Evolutionary conservation across 176 grass and related monocot genomes (phyloP).

Genomic region (Alloteropsis semialata): DNA sequence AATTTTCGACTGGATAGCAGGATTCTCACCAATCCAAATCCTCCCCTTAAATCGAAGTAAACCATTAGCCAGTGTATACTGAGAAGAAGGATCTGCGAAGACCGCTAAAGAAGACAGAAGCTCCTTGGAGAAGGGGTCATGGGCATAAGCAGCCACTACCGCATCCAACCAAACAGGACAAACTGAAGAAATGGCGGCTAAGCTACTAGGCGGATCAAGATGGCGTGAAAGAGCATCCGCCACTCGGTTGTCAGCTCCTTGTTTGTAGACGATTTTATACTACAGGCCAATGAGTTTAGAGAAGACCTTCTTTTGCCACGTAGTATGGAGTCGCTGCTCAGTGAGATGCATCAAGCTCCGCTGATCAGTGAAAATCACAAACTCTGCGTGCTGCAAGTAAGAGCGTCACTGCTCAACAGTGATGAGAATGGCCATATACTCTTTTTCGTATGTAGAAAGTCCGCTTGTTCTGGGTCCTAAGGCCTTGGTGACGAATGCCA

Average conservation of each 20-base stretch:
- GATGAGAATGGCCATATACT: too few species aligned
- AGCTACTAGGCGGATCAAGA: accelerated
- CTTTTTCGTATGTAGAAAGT: too few species aligned
- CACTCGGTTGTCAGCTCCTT: accelerated
- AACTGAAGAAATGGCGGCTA: accelerated
- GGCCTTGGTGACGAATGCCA: not conserved
- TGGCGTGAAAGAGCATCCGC: not conserved
- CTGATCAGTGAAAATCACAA: too few species aligned
- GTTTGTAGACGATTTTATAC: not conserved
- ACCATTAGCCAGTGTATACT: not conserved
- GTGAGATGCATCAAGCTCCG: too few species aligned
- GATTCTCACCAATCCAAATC: not conserved
- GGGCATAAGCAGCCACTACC: not conserved
- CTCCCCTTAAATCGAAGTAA: accelerated
- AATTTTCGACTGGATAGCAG: accelerated
- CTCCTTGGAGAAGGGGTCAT: too few species aligned
- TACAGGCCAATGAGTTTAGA: not conserved
- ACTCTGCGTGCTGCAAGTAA: too few species aligned
- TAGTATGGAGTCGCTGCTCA: too few species aligned
- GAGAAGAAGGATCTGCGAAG: too few species aligned
- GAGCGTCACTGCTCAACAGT: too few species aligned
- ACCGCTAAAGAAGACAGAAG: too few species aligned
- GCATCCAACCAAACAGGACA: not conserved
- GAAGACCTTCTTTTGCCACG: too few species aligned
- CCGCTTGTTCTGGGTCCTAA: not conserved